Percentiles rank a stretch among this genome's conserved stretches.
These are phyloP conservation scores for Phylloporus sp. DNA, from an alignment of 768 basidiomycete species.

Conservation along the genomic window DNA sequence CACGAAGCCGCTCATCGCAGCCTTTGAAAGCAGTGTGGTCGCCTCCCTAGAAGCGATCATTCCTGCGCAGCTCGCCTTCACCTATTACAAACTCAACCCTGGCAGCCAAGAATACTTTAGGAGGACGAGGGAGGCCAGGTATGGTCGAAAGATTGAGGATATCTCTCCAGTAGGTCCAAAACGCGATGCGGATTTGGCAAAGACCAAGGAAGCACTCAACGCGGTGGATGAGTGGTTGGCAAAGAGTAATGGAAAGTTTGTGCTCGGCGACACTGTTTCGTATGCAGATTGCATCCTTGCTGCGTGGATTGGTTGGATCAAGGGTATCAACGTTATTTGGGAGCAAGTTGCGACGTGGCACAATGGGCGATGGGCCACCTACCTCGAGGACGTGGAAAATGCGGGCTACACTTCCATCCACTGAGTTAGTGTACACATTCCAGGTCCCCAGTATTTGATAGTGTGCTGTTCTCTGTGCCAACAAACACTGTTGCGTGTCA, in stretches of 20 bases:
- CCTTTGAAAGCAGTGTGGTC: constrained; percentile 29
- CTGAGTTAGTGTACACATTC: neutral
- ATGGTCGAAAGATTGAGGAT: constrained; percentile 35
- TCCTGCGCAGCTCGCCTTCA: constrained; percentile 12
- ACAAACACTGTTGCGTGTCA: no score
- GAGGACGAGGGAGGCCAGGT: constrained; percentile 29
- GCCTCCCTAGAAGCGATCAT: constrained; percentile 11
- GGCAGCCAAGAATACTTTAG: constrained; percentile 33
- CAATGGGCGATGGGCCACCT: constrained; percentile 36
- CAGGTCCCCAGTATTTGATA: no score
- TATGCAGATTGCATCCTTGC: constrained; percentile 37
- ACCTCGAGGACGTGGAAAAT: constrained; percentile 28
- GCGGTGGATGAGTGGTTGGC: constrained; percentile 31
- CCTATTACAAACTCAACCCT: constrained; percentile 20
- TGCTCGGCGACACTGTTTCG: constrained; percentile 32
- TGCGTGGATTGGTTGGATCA: constrained; percentile 35
- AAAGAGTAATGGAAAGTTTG: constrained; percentile 29
- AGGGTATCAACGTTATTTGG: constrained; percentile 31
- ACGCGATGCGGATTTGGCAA: constrained; percentile 25
- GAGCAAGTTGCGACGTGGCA: constrained; percentile 34
- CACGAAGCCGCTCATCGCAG: constrained; percentile 37
- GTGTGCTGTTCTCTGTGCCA: no score
- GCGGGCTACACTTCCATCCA: constrained; percentile 26
- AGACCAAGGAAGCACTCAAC: constrained; percentile 22
- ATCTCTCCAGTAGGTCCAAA: constrained; percentile 30